Evolutionary conservation across 108 stramenopile genomes (phyloP), one percentile per base, ranked within the genome.

Genomic region (Fistulifera pelliculosa): DNA sequence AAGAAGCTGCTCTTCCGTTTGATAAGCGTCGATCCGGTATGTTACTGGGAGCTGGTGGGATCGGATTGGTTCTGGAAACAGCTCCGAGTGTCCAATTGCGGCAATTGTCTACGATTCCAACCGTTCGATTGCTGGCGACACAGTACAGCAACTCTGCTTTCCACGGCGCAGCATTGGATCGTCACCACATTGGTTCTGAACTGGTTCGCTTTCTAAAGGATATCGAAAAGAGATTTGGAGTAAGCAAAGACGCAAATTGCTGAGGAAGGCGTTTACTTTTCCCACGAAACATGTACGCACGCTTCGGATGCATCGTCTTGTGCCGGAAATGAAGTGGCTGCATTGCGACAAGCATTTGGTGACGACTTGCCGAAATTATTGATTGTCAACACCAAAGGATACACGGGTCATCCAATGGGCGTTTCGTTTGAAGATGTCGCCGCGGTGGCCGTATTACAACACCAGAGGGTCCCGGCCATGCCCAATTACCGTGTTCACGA

Each of bases 401-500:
- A 78, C 71, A 97, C 96, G 0, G 96, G 96, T 5, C 96, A 97
- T 69, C 94, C 94, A 10, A 97, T 97, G 96, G 96, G 94, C 23
- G 94, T 95, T 18, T 89, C 87, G 12, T 96, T 97, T 66, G 96
- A 97, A 68, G 96, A 97, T 58, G 94, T 93, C 10, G 77, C 92
- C 22, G 94, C 94, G 18, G 94, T 93, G 15, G 91, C 93, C 68
- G 93, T 88, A 12, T 68, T 97, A 5, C 62, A 85, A 70, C 58
- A 68, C 42, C 94, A 95, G 43, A 53, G 64, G 5, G 83, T 95
- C 2, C 96, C 96, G 1, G 85, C 94, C 6, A 68, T 94, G 19
- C 88, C 92, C n/a, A 97, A 97, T 60, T 91, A 81, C 56, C 60
- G 66, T 27, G 80, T 74, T 47, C 85, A 74, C 47, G 93, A 95